phyloP scores from a whole-genome alignment of 208 protist genomes.

The Wallacemonas rigidus region DNA sequence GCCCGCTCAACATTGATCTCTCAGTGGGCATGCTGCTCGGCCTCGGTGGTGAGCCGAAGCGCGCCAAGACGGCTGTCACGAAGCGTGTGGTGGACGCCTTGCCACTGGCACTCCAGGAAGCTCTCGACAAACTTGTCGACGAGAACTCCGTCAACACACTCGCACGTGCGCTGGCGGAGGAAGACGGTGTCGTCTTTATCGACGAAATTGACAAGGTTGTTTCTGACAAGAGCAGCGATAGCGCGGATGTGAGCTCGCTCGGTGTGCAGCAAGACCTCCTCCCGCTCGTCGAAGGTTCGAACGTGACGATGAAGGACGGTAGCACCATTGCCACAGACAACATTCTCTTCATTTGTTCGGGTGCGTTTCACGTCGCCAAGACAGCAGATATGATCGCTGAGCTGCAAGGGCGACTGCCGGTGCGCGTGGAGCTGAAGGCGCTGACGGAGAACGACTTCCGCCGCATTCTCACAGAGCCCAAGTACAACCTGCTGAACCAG shows the following conservation, averaged over 20 bases:
- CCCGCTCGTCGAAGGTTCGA: slow-evolving; percentile 96
- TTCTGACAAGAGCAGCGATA: slow-evolving; percentile 40
- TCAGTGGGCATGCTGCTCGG: slow-evolving; percentile 72
- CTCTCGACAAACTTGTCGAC: slow-evolving; percentile 90
- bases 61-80: slow-evolving; percentile 56
- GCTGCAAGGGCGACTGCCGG: slow-evolving; percentile 96
- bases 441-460: slow-evolving; percentile 95
- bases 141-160: slow-evolving; percentile 84
- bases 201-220: slow-evolving; percentile 99
- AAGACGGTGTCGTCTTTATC: slow-evolving; percentile 98
- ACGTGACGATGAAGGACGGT: slow-evolving; percentile 96
- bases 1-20: slow-evolving; percentile 46
- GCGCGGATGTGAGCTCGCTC: slow-evolving; percentile 89
- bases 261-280: slow-evolving; percentile 98
- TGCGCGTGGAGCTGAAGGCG: slow-evolving; percentile 97
- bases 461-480: slow-evolving; percentile 96
- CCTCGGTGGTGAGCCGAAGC: slow-evolving; percentile 43
- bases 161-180: slow-evolving; percentile 81
- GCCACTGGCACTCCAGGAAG: slow-evolving; percentile 82
- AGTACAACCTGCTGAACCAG: slow-evolving; percentile 95
- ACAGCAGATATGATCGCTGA: slow-evolving; percentile 94
- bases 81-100: slow-evolving; percentile 82
- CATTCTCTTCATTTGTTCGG: slow-evolving; percentile 98
- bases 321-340: slow-evolving; percentile 95
- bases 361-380: slow-evolving; percentile 95